These are phyloP conservation scores for Phytophthora litchii DNA, from an alignment of 352 stramenopile species.

Conservation along the genomic window DNA sequence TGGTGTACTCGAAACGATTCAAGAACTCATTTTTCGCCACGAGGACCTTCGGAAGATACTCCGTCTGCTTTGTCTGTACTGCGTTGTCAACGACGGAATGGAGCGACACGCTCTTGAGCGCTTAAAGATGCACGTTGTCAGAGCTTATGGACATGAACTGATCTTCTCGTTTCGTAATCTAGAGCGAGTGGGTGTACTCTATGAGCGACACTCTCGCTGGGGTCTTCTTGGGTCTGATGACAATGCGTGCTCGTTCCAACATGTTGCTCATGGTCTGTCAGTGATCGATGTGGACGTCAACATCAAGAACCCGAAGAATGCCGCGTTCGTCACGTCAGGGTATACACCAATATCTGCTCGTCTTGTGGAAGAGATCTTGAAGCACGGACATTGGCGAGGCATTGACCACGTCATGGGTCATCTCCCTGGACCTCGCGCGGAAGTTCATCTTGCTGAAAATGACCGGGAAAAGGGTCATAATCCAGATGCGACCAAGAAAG, in stretches of 20 bases:
- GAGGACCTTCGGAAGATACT: constrained; percentile 58
- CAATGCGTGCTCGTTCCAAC: constrained; percentile 34
- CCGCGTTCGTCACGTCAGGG: constrained; percentile 75
- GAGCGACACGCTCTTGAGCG: constrained; percentile 35
- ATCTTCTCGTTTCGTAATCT: constrained; percentile 77
- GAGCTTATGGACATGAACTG: constrained; percentile 77
- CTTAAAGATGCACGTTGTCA: constrained; percentile 64
- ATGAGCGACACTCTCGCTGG: constrained; percentile 23
- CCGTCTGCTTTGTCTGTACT: constrained; percentile 70
- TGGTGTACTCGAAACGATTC: constrained; percentile 44
- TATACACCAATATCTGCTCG: constrained; percentile 74
- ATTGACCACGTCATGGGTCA: constrained; percentile 55
- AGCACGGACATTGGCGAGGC: constrained; percentile 47
- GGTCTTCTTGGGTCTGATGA: constrained; percentile 7
- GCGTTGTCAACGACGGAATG: constrained; percentile 57
- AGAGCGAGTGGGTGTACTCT: constrained; percentile 54
- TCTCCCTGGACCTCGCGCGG: constrained; percentile 59
- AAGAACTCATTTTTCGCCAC: constrained; percentile 67
- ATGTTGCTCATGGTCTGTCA: constrained; percentile 36
- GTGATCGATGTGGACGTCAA: constrained; percentile 69
- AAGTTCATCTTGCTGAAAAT: constrained; percentile 44
- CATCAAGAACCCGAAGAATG: constrained; percentile 50
- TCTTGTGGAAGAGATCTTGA: constrained; percentile 72
- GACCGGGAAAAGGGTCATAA: constrained; percentile 12
- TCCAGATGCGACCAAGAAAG: constrained; percentile 15